These are phyloP conservation scores for Gryganskiella cystojenkinii DNA, from an alignment of 192 early-diverging fungal genomes.

Conservation along the genomic window DNA sequence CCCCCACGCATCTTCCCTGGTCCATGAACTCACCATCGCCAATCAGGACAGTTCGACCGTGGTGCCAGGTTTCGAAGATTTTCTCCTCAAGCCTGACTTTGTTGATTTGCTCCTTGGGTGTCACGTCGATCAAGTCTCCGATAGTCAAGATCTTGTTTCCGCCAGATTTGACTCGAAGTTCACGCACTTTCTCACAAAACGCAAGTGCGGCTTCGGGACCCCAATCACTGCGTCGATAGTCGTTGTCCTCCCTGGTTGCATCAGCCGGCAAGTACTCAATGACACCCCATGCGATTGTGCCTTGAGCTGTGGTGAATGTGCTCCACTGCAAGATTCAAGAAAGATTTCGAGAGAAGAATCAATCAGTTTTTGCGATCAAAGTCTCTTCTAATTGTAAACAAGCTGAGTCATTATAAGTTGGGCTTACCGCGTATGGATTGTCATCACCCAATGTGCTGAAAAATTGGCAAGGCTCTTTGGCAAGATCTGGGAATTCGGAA, in stretches of 20 bases:
- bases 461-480: slow-evolving; percentile 18
- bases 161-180: not conserved
- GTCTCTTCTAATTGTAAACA: not conserved
- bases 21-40: slow-evolving; percentile 23
- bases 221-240: slow-evolving; percentile 10
- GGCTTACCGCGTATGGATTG: slow-evolving; percentile 19
- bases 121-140: slow-evolving; percentile 26
- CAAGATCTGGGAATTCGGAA: slow-evolving; percentile 18
- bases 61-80: slow-evolving; percentile 25
- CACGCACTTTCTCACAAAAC: not conserved
- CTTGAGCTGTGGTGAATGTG: slow-evolving; percentile 5
- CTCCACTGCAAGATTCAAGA: not conserved
- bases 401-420: not conserved
- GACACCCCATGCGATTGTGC: slow-evolving; percentile 12
- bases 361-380: not conserved
- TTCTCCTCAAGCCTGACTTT: slow-evolving; percentile 27
- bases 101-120: slow-evolving; percentile 13
- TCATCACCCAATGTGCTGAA: slow-evolving; percentile 22
- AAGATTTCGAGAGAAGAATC: not conserved
- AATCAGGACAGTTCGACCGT: slow-evolving; percentile 16
- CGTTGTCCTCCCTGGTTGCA: slow-evolving; percentile 9
- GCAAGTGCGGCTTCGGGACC: not conserved
- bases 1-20: not conserved
- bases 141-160: slow-evolving; percentile 7
- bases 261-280: slow-evolving; percentile 15